Evolutionary conservation across 192 early-diverging fungal genomes (phyloP).

Genomic region (Linnemannia schmuckeri): DNA sequence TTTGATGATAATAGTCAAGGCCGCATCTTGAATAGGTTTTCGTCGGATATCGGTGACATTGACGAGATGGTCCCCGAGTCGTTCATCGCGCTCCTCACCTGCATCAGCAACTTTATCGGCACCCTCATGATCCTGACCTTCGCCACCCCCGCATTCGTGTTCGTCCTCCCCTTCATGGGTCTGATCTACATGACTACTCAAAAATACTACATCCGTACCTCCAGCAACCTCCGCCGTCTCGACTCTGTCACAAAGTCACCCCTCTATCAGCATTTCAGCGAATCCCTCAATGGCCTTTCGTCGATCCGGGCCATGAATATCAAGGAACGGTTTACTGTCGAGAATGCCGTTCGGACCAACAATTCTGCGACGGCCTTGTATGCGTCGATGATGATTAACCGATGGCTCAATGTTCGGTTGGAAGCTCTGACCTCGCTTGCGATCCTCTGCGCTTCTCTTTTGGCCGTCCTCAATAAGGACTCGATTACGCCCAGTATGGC

Average conservation of each 20-base stretch:
- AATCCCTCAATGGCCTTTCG: conserved; percentile 78
- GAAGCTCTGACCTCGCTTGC: conserved; percentile 77
- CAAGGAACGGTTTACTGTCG: conserved; percentile 69
- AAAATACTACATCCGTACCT: conserved; percentile 76
- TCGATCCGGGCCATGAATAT: conserved; percentile 87
- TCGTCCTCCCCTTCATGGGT: conserved; percentile 66
- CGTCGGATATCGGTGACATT: conserved; percentile 84
- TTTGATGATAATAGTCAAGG: conserved; percentile 22
- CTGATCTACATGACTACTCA: conserved; percentile 70
- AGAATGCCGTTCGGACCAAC: conserved; percentile 61
- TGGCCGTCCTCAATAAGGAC: conserved; percentile 63
- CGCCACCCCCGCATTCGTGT: conserved; percentile 77
- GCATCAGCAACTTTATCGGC: conserved; percentile 67
- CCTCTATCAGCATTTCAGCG: conserved; percentile 76
- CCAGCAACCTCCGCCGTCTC: conserved; percentile 89
- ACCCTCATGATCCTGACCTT: conserved; percentile 65
- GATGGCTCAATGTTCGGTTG: conserved; percentile 84
- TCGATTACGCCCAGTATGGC: conserved; percentile 83
- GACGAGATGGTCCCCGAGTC: conserved; percentile 72
- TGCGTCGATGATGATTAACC: conserved; percentile 60
- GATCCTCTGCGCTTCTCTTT: conserved; percentile 68
- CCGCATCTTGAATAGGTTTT: conserved; percentile 83
- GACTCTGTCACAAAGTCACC: conserved; percentile 76
- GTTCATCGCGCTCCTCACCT: conserved; percentile 55
- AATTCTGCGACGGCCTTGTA: conserved; percentile 61